Conservation (phyloP, 345 rosid genomes). For the Gossypium australe region DNA sequence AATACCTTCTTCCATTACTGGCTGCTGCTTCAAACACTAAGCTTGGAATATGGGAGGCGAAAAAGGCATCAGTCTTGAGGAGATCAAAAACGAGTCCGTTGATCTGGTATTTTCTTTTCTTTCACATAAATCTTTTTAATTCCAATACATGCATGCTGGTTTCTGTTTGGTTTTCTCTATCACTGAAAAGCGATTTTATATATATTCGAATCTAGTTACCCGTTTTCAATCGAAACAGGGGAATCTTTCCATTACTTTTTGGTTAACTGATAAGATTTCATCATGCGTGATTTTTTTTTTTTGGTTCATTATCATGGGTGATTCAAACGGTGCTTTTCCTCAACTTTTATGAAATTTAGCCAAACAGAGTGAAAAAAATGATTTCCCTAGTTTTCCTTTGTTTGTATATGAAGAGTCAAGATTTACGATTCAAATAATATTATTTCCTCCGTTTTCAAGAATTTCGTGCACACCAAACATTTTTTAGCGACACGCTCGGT, state of each 20-base stretch:
- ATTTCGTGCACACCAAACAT: not conserved
- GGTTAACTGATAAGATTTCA: not conserved
- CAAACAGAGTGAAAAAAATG: not conserved
- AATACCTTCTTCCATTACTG: not conserved
- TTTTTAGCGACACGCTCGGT: not conserved
- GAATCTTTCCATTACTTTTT: not conserved
- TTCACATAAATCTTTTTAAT: not conserved
- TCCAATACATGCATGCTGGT: not conserved
- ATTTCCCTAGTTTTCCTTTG: not conserved
- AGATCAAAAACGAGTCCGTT: slow-evolving; percentile 41
- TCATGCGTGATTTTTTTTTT: not conserved
- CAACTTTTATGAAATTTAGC: not conserved
- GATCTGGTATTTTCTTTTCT: slow-evolving; percentile 30
- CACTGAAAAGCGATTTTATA: not conserved
- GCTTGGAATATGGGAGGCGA: slow-evolving; percentile 19
- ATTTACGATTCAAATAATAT: not conserved
- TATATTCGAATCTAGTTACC: not conserved
- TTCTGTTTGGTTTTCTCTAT: not conserved
- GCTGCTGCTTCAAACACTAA: not conserved
- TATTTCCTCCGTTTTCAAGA: not conserved
- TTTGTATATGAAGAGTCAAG: not conserved
- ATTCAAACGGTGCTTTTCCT: not conserved
- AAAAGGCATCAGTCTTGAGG: slow-evolving; percentile 33
- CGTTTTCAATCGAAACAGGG: too few relatives aligned
- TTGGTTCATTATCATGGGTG: too few relatives aligned